Conservation (phyloP, 2,329 filamentous ascomycete species). For the Davidsoniella virescens region DNA sequence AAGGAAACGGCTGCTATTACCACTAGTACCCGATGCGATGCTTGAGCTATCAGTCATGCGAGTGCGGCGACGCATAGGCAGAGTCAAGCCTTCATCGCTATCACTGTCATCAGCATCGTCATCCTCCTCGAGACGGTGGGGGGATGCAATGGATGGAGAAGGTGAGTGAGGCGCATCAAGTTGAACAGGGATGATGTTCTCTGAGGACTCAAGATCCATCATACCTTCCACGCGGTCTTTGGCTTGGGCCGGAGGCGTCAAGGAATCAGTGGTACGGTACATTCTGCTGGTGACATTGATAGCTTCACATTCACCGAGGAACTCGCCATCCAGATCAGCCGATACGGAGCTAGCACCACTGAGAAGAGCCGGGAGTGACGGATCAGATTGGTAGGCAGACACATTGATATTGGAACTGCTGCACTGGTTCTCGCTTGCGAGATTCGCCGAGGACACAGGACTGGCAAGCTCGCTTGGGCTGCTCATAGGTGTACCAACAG, state of each 20-base stretch:
- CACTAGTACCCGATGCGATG: not conserved
- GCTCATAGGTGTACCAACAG: conserved; percentile 34
- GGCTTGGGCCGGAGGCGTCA: conserved; percentile 34
- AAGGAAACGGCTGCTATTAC: conserved; percentile 3
- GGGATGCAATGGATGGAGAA: conserved; percentile 7
- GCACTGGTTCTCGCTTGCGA: conserved; percentile 4
- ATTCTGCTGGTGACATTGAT: conserved; percentile 27
- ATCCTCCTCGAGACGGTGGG: conserved; percentile 2
- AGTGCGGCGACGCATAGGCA: conserved; percentile 12
- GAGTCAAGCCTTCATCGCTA: conserved; percentile 14
- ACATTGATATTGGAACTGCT: conserved; percentile 28
- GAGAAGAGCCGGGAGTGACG: conserved; percentile 45
- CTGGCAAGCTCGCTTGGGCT: conserved; percentile 38
- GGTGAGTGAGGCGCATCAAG: conserved; percentile 10
- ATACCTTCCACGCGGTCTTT: conserved; percentile 33
- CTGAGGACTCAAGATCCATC: conserved; percentile 17
- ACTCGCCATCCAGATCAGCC: conserved; percentile 44
- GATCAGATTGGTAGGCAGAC: conserved; percentile 43
- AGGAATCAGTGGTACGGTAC: conserved; percentile 35
- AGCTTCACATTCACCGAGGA: conserved; percentile 33
- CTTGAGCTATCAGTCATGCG: conserved; percentile 4
- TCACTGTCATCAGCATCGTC: conserved; percentile 13
- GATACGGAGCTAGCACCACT: conserved; percentile 50
- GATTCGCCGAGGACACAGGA: conserved; percentile 28
- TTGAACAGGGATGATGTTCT: conserved; percentile 18